Evolutionary conservation across 371 early-diverging fungal species (phyloP), one percentile per base, ranked within the genome.

Genomic region (Rhizopus delemar): DNA sequence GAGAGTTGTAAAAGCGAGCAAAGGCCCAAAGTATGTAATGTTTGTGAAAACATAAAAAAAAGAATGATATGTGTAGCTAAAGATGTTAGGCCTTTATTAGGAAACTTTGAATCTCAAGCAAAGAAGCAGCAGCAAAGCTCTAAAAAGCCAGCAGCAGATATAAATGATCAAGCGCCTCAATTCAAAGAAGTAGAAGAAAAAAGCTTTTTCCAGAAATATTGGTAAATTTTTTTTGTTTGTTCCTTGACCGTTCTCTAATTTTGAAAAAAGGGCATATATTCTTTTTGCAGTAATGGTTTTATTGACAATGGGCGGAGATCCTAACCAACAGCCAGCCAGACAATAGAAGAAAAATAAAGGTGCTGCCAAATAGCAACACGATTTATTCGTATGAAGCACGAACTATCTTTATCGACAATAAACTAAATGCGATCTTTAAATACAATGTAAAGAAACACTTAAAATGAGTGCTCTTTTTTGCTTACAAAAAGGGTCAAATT

Each of bases 191-290:
- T 59, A 8, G 70, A 70, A 55, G 70, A 70, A 49, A 70, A 65
- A 6, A 53, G 59, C 3, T 70, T 70, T 38, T 70, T 66, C 36
- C 70, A 70, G 57, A 70, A 70, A 53, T 63, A 70, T 43, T 70
- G 70, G 70, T 66, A 66, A 45, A 5, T 38, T 13, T 2, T 2
- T 2, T 38, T 38, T 8, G 39, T 3, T 11, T 38, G 39, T 11
- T 38, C 13, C 39, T 11, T 38, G 11, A 6, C 5, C 22, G 22
- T 22, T 22, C 39, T 38, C 39, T 38, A 38, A 38, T 3, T 15
- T 46, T 3, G 2, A 13, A 13, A 13, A 22, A 13, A 46, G 46
- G 51, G n/a, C 36, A 2, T 51, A 51, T 34, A 32, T 51, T 51
- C 51, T 51, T 7, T 33, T 33, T n/a, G 51, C 5, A n/a, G 51